Evolutionary conservation across 768 basidiomycete genomes (phyloP).

Genomic region (Phaffia tasmanica): DNA sequence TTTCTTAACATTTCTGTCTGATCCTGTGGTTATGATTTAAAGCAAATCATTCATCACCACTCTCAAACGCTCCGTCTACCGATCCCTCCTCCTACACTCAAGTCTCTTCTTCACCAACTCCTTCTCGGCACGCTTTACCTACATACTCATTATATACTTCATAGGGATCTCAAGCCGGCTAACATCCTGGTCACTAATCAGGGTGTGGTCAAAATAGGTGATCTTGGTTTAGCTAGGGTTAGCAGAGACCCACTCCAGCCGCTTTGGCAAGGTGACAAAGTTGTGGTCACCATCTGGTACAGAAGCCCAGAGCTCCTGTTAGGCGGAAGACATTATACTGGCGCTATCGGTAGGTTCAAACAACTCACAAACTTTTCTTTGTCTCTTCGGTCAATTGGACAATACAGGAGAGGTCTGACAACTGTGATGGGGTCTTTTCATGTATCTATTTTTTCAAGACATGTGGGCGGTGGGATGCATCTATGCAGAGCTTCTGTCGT

Average conservation of each 20-base stretch:
- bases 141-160: conserved; percentile 86
- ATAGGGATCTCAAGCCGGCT: conserved; percentile 95
- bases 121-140: conserved; percentile 89
- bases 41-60: conserved; percentile 99
- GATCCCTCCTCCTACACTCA: conserved; percentile 68
- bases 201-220: conserved; percentile 95
- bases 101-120: conserved; percentile 87
- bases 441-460: conserved; percentile 41
- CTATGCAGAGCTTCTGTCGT: conserved; percentile 82
- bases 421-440: not conserved
- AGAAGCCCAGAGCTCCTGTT: conserved; percentile 90
- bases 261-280: conserved; percentile 87
- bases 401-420: not conserved
- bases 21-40: conserved; percentile 1
- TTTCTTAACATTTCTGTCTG: not conserved
- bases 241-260: conserved; percentile 84
- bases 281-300: conserved; percentile 99
- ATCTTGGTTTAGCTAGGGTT: conserved; percentile 84
- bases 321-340: conserved; percentile 95
- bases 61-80: conserved; percentile 72
- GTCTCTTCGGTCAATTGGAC: not conserved
- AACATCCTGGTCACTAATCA: conserved; percentile 87
- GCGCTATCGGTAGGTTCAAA: conserved; percentile 51
- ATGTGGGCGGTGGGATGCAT: conserved; percentile 98
- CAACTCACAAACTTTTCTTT: not conserved